Percentiles rank a stretch among this genome's conserved stretches.
Evolutionary conservation across 345 rosid species (phyloP).

Genomic region (Conringia planisiliqua): DNA sequence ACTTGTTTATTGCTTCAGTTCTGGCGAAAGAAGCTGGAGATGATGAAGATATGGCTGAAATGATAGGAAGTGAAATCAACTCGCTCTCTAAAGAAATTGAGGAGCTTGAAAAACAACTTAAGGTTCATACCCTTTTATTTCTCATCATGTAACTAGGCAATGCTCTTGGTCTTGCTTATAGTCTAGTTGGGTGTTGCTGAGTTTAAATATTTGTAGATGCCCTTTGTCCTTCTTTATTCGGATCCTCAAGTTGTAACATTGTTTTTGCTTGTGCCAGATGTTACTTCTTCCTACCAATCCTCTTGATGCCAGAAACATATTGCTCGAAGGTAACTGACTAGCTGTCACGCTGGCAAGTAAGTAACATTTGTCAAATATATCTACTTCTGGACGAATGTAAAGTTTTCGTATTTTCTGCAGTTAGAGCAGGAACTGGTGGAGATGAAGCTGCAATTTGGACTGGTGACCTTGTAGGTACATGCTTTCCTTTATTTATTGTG

Average conservation of each 20-base stretch:
- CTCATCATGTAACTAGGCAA: neutral
- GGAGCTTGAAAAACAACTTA: conserved; percentile 79
- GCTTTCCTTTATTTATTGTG: conserved; percentile 42
- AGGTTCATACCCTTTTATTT: conserved; percentile 42
- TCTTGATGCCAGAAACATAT: conserved; percentile 88
- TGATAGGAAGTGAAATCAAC: conserved; percentile 73
- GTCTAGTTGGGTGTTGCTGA: conserved; percentile 5
- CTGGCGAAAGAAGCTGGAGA: conserved; percentile 67
- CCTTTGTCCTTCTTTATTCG: neutral
- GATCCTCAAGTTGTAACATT: conserved; percentile 6
- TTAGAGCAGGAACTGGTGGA: conserved; percentile 99
- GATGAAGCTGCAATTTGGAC: conserved; percentile 99
- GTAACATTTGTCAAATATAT: neutral
- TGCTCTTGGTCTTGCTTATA: neutral
- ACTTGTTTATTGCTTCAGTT: conserved; percentile 38
- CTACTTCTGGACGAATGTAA: neutral
- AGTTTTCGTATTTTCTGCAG: conserved; percentile 41
- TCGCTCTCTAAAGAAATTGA: conserved; percentile 61
- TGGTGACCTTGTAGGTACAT: conserved; percentile 99
- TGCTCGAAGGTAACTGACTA: conserved; percentile 83
- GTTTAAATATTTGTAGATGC: neutral
- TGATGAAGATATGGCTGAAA: conserved; percentile 93
- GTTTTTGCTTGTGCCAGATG: conserved; percentile 40
- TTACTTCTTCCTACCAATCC: conserved; percentile 88
- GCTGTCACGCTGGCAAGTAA: neutral